Base-by-base conservation (phyloP, 139 green algal genomes). In the Chlamydomonas sphaeroides region DNA sequence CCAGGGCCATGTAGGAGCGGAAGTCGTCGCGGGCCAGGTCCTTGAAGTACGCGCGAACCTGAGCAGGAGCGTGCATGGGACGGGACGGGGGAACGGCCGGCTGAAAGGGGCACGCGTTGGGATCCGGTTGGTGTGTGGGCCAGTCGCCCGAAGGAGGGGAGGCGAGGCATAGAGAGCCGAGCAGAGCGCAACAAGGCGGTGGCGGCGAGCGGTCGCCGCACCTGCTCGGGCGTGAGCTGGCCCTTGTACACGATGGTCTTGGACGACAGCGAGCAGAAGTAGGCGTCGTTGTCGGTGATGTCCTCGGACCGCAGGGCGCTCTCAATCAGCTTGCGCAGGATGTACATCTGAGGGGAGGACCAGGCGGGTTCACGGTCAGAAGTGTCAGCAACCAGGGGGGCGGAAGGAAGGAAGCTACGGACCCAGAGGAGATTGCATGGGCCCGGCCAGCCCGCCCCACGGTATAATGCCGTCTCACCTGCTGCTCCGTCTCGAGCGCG, bases 231-330 rank as follows among this genome's bases (percentile, higher is more conserved):
- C 30, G 92, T 98, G 30, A 99, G 96, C 93, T 99, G 96, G 11
- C 96, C 96, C 92, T 99, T 99, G 93, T 99, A 99, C 49, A 98
- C 95, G 15, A 99, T 89, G 25, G 96, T 99, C 62, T 88, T 88
- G 10, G 89, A 93, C 56, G 93, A 98, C 48, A 98, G 89, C 41
- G 94, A 98, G 91, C 93, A 98, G 83, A 98, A 93, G 92, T 98
- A 99, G 84, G 88, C 91, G 79, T 98, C 96, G 51, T 97, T 89
- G 51, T 95, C 88, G 36, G 38, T 68, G 65, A 89, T 85, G 56
- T 41, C 80, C 5, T 30, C 56, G 14, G n/a, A 49, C 36, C 74
- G 57, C 61, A 94, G 85, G 67, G 87, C 83, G 45, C 88, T 41
- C 91, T 96, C 94, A 70, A 95, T 92, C 51, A 95, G 78, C 77